Base-by-base conservation (phyloP, 2,329 filamentous ascomycete genomes). In the Sporothrix phasma region DNA sequence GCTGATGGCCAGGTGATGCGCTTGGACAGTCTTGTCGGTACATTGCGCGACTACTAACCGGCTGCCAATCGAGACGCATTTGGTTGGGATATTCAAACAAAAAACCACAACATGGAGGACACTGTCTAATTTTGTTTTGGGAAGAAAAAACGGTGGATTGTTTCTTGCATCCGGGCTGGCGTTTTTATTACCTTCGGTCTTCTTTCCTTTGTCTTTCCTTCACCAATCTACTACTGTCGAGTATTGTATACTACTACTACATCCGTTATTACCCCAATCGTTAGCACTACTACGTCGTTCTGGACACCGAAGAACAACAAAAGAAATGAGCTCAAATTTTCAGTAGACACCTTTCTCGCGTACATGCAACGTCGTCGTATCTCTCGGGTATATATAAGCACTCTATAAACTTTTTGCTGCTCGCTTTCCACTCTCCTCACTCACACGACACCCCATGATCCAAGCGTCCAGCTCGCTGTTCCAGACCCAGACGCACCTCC, bases 1-100 rank as follows among this genome's bases (percentile, higher is more conserved):
- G 77, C 78, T 99, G 45, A 78, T 95, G 41, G 86, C 1, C 91
- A 97, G 75, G 80, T 97, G 11, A 84, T 84, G 73, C 83, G 90
- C 66, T 80, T 96, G 69, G 94, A 99, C 76, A 88, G 94, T 61
- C 79, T 96, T 69, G 87, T 97, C 54, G 88, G 88, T 29, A 82
- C 94, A 13, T 81, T 97, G 69, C 82, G 89, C 67, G 94, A 99
- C 73, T 92, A 84, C 70, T 91, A 73, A 51, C 6, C 11, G 2
- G 31, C n/a, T n/a, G 34, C 3, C 15, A n/a, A 26, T 5, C 7
- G 29, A 39, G 19, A 15, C 3, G 8, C 19, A 19, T 47, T 22
- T 26, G 24, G 51, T 3, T 26, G 3, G 15, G 41, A 53, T 29
- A 45, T 43, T 17, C 17, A 53, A 24, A 49, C 7, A 39, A 4